Evolutionary conservation across 306 rosid species (phyloP).

Genomic region (Vigna mungo): DNA sequence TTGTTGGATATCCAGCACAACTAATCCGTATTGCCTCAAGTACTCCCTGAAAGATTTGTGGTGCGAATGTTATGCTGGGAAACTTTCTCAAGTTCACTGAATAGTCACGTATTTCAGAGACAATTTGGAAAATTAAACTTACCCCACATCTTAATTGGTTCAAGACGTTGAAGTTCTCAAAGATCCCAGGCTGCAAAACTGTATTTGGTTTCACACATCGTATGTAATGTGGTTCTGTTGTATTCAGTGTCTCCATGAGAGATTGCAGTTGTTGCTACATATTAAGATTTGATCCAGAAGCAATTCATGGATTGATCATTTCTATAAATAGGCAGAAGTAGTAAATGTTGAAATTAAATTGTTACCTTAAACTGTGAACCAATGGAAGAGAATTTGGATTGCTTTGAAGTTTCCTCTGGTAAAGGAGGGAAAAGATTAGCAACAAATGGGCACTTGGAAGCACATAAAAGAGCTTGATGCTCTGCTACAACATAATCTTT

Average conservation of each 20-base stretch:
- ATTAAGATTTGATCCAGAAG: constrained; percentile 44
- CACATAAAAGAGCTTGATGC: constrained; percentile 80
- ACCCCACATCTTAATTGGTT: constrained; percentile 93
- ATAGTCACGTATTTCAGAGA: constrained; percentile 16
- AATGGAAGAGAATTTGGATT: constrained; percentile 85
- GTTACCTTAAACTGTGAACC: constrained; percentile 82
- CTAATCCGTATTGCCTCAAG: constrained; percentile 91
- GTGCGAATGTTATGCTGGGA: constrained; percentile 16
- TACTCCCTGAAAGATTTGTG: constrained; percentile 70
- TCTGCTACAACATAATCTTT: constrained; percentile 92
- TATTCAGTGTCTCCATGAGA: constrained; percentile 83
- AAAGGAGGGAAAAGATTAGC: constrained; percentile 83
- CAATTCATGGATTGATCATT: constrained; percentile 37
- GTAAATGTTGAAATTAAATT: constrained; percentile 15
- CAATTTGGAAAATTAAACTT: constrained; percentile 43
- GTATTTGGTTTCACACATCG: constrained; percentile 93
- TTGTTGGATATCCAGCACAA: constrained; percentile 94
- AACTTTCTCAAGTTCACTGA: constrained; percentile 5
- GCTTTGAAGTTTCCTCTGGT: constrained; percentile 84
- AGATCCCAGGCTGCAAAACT: constrained; percentile 88
- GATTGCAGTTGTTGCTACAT: constrained; percentile 88
- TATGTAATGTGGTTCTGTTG: constrained; percentile 92
- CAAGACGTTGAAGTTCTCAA: constrained; percentile 81
- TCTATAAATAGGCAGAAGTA: constrained; percentile 30
- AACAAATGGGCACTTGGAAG: constrained; percentile 73